Percentiles rank a stretch among this genome's conserved stretches.
Conservation (phyloP, 2,329 filamentous ascomycete genomes). For the Claviceps sp. region DNA sequence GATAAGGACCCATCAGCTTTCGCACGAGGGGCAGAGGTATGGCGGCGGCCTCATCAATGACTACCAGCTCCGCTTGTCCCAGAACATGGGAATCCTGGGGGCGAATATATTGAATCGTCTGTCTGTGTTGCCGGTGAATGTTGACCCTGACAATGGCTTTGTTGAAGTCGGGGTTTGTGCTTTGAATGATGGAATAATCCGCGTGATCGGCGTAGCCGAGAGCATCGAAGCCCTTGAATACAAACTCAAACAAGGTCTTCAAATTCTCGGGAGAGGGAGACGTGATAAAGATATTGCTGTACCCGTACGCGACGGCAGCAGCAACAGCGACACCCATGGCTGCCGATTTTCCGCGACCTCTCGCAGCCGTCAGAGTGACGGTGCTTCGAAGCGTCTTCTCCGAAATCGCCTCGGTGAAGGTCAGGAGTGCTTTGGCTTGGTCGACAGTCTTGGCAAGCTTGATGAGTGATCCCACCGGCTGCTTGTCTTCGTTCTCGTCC, state of each 20-base stretch:
- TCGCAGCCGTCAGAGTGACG: conserved; percentile 80
- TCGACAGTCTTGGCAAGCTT: conserved; percentile 82
- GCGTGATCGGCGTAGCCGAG: conserved; percentile 88
- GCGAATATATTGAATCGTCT: conserved; percentile 97
- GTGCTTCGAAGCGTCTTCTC: conserved; percentile 94
- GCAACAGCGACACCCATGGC: conserved; percentile 90
- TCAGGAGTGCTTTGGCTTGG: conserved; percentile 91
- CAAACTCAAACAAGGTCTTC: conserved; percentile 95
- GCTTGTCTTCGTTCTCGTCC: conserved; percentile 70
- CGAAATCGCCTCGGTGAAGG: conserved; percentile 89
- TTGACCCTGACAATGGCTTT: conserved; percentile 97
- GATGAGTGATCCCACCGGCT: conserved; percentile 74
- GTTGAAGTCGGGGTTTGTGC: conserved; percentile 96
- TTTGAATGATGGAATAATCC: conserved; percentile 96
- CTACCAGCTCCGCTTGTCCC: conserved; percentile 85
- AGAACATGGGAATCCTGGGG: conserved; percentile 92
- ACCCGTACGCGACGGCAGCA: conserved; percentile 86
- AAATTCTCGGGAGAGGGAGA: conserved; percentile 95
- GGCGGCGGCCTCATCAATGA: conserved; percentile 95
- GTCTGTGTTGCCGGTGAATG: conserved; percentile 83
- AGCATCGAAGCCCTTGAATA: conserved; percentile 96
- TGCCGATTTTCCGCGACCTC: conserved; percentile 94
- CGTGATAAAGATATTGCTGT: conserved; percentile 98
- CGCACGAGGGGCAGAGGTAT: conserved; percentile 86
- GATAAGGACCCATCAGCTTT: conserved; percentile 90